phyloP scores from a whole-genome alignment of 495 filamentous ascomycete species.

The Neurospora sp. region DNA sequence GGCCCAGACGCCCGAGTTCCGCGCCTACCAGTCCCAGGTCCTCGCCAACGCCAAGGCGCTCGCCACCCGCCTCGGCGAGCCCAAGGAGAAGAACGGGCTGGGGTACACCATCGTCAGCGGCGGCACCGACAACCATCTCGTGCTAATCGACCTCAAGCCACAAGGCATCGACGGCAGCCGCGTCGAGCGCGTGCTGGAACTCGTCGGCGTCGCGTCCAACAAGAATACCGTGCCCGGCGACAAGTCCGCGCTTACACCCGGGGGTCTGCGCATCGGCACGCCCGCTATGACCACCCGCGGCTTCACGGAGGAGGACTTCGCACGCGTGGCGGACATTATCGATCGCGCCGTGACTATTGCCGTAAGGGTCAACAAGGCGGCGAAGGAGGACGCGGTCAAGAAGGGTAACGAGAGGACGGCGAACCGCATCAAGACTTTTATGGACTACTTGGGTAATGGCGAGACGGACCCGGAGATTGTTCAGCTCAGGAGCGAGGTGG shows the following conservation, averaged over 20 bases:
- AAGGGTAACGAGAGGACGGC: conserved; percentile 67
- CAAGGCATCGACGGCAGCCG: conserved; percentile 83
- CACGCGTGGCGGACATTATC: conserved; percentile 85
- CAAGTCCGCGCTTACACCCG: conserved; percentile 82
- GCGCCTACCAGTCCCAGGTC: conserved; percentile 78
- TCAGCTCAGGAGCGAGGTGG: conserved; percentile 77
- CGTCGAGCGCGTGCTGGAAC: conserved; percentile 88
- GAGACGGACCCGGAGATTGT: conserved; percentile 79
- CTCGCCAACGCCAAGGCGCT: conserved; percentile 83
- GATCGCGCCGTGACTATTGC: conserved; percentile 82
- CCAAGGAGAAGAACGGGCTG: conserved; percentile 63
- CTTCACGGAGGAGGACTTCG: conserved; percentile 79
- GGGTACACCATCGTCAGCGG: conserved; percentile 89
- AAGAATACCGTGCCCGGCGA: conserved; percentile 99
- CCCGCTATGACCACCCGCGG: conserved; percentile 97
- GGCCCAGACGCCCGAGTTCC: conserved; percentile 81
- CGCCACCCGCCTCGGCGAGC: conserved; percentile 58
- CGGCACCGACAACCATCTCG: conserved; percentile 94
- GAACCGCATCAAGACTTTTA: conserved; percentile 70
- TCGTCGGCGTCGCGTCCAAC: conserved; percentile 91
- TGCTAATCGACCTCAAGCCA: conserved; percentile 90
- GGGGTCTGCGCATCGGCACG: conserved; percentile 83
- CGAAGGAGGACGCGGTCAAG: conserved; percentile 62
- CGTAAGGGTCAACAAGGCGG: conserved; percentile 70
- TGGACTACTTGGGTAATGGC: conserved; percentile 73